Evolutionary conservation across 768 basidiomycete genomes (phyloP).

Genomic region (Mycena rebaudengoi): DNA sequence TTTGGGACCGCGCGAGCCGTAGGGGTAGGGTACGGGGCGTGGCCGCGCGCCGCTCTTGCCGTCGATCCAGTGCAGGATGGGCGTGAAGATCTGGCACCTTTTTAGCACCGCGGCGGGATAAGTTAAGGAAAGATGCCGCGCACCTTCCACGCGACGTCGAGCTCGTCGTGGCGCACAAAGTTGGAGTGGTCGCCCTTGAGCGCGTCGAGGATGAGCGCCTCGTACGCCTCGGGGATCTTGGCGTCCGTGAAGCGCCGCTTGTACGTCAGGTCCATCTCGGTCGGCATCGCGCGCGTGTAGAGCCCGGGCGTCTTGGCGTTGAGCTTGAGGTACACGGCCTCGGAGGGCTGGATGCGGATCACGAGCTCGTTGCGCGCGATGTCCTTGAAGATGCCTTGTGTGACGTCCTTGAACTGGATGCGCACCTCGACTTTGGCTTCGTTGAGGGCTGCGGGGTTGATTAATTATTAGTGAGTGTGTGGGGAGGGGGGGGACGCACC

Average conservation of each 20-base stretch:
- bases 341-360: slow-evolving; percentile 94
- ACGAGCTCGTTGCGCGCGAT: slow-evolving; percentile 93
- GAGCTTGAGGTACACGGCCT: slow-evolving; percentile 96
- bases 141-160: slow-evolving; percentile 98
- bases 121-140: slow-evolving; percentile 29
- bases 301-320: slow-evolving; percentile 96
- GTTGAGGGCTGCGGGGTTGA: slow-evolving; percentile 82
- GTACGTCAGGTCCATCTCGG: slow-evolving; percentile 99
- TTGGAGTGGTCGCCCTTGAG: slow-evolving; percentile 98
- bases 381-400: slow-evolving; percentile 95
- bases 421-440: slow-evolving; percentile 99
- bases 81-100: slow-evolving; percentile 96
- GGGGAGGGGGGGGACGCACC: slow-evolving; percentile 55
- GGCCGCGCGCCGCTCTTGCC: slow-evolving; percentile 73
- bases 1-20: slow-evolving; percentile 95
- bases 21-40: slow-evolving; percentile 81
- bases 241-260: slow-evolving; percentile 91
- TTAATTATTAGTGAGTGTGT: too few species aligned
- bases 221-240: slow-evolving; percentile 96
- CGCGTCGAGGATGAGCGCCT: slow-evolving; percentile 94
- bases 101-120: too few species aligned
- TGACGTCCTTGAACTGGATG: slow-evolving; percentile 98
- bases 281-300: slow-evolving; percentile 88
- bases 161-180: slow-evolving; percentile 97
- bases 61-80: slow-evolving; percentile 96